Percentiles rank a stretch among this genome's conserved stretches.
These are phyloP conservation scores for Candida sakaeoensis DNA, from an alignment of 805 yeast genomes.

Conservation along the genomic window DNA sequence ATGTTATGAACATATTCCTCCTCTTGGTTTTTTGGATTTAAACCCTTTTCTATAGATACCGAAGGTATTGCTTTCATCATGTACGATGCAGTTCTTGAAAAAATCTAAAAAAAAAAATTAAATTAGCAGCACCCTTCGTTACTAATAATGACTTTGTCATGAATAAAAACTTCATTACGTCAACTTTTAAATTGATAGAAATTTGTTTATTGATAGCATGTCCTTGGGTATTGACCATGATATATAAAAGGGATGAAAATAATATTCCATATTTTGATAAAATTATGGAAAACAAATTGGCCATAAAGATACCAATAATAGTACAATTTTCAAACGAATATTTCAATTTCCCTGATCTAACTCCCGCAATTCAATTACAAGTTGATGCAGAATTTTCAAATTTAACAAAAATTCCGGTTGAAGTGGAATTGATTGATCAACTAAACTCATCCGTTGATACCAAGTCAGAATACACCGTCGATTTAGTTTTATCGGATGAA, in stretches of 20 bases:
- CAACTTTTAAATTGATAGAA: too few relatives aligned
- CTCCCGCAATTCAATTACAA: conserved; percentile 42
- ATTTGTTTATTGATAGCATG: too few relatives aligned
- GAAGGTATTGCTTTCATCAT: conserved; percentile 32
- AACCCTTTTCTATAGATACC: conserved; percentile 22
- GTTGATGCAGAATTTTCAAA: conserved; percentile 20
- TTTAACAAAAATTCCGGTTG: conserved; percentile 9
- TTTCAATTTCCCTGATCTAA: conserved; percentile 64
- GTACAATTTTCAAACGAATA: conserved; percentile 35
- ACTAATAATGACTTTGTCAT: not conserved
- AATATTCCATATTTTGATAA: not conserved
- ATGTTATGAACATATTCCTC: conserved; percentile 83
- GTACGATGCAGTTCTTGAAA: not conserved
- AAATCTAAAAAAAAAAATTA: not conserved
- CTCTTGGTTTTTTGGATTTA: conserved; percentile 59
- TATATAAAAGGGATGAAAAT: not conserved
- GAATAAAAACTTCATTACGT: too few relatives aligned
- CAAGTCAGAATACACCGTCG: conserved; percentile 24
- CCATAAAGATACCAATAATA: conserved; percentile 20
- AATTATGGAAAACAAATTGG: conserved; percentile 7
- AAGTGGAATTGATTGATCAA: conserved; percentile 14
- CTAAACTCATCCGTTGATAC: not conserved
- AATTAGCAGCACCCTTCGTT: not conserved
- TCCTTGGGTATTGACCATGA: too few relatives aligned
- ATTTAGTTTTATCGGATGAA: conserved; percentile 35